These are phyloP conservation scores for Hymenoscyphus fructigenus DNA, from an alignment of 2,329 filamentous ascomycete species.

Conservation along the genomic window DNA sequence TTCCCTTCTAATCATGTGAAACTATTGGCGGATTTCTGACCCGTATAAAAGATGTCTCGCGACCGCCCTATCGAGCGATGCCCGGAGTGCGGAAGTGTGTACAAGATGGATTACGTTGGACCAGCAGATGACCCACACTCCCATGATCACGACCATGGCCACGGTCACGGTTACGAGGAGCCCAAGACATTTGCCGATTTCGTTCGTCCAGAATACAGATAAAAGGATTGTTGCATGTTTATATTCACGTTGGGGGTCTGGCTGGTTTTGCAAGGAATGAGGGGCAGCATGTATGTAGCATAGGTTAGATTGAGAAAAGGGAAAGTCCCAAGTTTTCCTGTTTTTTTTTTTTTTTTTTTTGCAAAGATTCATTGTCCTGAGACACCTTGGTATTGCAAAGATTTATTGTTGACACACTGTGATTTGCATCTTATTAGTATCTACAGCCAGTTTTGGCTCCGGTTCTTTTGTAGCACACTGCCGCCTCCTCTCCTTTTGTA, in stretches of 20 bases:
- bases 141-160: slow-evolving; percentile 54
- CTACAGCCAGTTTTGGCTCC: slow-evolving; percentile 10
- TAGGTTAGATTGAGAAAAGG: slow-evolving; percentile 9
- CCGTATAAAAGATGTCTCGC: slow-evolving; percentile 65
- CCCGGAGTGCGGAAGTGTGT: slow-evolving; percentile 92
- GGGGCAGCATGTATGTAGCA: slow-evolving; percentile 14
- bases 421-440: slow-evolving; percentile 20
- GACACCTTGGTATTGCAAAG: background rate
- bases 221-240: slow-evolving; percentile 38
- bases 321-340: slow-evolving; percentile 1
- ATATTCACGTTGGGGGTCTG: background rate
- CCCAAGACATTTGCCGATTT: slow-evolving; percentile 97
- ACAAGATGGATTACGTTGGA: slow-evolving; percentile 97
- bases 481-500: slow-evolving; percentile 7
- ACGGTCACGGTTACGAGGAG: slow-evolving; percentile 66
- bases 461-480: slow-evolving; percentile 3
- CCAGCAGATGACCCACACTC: slow-evolving; percentile 63
- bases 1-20: slow-evolving; percentile 24
- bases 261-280: background rate
- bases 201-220: slow-evolving; percentile 93
- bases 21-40: background rate
- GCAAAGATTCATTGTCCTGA: background rate
- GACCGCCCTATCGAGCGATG: slow-evolving; percentile 92
- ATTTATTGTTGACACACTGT: background rate
- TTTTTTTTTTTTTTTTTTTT: slow-evolving; percentile 4